Evolutionary conservation across 305 asterid genomes (phyloP), one percentile per base, ranked within the genome.

Genomic region (Petunia hybrid): DNA sequence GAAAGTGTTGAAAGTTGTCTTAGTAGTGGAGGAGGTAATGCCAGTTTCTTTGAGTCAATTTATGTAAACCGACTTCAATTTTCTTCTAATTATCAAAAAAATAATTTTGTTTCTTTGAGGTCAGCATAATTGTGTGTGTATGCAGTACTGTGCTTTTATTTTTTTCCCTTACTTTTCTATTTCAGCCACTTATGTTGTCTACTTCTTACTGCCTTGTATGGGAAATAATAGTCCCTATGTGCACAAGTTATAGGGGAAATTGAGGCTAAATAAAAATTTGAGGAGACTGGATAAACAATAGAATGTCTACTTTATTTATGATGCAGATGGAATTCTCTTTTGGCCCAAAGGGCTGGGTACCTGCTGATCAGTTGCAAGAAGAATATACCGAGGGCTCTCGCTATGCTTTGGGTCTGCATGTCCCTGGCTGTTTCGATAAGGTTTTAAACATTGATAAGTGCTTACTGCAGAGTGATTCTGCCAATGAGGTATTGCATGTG

Each of bases 251-350:
- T 51, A 71, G 45, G 3, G 45, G 13, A 48, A 46, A 5, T 22
- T 9, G 42, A 45, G 42, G 9, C 4, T 2, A 45, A 35, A 70
- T 22, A 12, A 2, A 12, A 9, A 9, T 51, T 51, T 22, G 31
- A 71, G 12, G 42, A 35, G 13, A 12, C 31, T 22, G n/a, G 35
- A 48, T 1, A 4, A 48, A 48, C 56, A 51, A 51, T 51, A 13
- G 14, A 0, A 2, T 13, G 13, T 86, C 80, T 86, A 46, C 60
- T 65, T 39, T 16, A 35, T 66, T 38, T 80, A n/a, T 83, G 81
- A 80, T 86, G 88, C 85, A 96, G 99, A 96, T 96, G 99, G 99
- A 96, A 82, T 94, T 96, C 88, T 96, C 99, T 36, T 96, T 92
- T 81, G 97, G 99, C 76, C 84, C 91, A 87, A 92, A 87, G 86